Base-by-base conservation (phyloP, 768 basidiomycete species). In the Lactarius evosmus region DNA sequence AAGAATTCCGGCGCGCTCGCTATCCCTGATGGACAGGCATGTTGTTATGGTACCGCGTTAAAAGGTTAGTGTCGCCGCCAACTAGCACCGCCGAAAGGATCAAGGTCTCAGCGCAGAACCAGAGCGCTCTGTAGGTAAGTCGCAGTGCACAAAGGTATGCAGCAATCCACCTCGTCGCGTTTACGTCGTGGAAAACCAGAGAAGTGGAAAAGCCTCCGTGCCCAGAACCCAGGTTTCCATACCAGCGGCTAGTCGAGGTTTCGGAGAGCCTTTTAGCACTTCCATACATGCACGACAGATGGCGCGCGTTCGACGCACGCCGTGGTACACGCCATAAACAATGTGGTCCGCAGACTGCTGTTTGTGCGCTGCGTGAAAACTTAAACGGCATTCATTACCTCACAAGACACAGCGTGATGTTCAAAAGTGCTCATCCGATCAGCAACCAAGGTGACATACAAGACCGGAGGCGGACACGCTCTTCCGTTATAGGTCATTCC, bases 341-440 rank as follows among this genome's bases (percentile, higher is more conserved):
- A 56, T 36, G 54, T 34, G 36, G 25, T 17, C 46, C 46, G 22
- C 27, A 33, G 38, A n/a, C 17, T n/a, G 17, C 44, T 50, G 27
- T 49, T 54, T 16, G 17, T 29, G 29, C 27, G 34, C 22, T 25
- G n/a, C 44, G 55, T 55, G 55, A 62, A 62, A 56, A 22, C 25
- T 27, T 17, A 16, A 7, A 30, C 17, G 34, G 29, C 30, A 16
- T 56, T 17, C 55, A 19, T 62, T 51, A 56, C 61, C 46, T 62
- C 61, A 57, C 27, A 36, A 60, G 51, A 51, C 36, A 62, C 34
- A 36, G 51, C 36, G 61, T 62, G 61, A 56, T 22, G 19, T 50
- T 27, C 19, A 32, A 32, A 32, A 16, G 60, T 34, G 36, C 36
- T 51, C 61, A 62, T 41, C 49, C 38, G 61, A 57, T 62, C 56